Percentiles rank a stretch among this genome's conserved stretches.
These are phyloP conservation scores for Saussurea involucrata DNA, from an alignment of 129 eudicot species.

Conservation along the genomic window DNA sequence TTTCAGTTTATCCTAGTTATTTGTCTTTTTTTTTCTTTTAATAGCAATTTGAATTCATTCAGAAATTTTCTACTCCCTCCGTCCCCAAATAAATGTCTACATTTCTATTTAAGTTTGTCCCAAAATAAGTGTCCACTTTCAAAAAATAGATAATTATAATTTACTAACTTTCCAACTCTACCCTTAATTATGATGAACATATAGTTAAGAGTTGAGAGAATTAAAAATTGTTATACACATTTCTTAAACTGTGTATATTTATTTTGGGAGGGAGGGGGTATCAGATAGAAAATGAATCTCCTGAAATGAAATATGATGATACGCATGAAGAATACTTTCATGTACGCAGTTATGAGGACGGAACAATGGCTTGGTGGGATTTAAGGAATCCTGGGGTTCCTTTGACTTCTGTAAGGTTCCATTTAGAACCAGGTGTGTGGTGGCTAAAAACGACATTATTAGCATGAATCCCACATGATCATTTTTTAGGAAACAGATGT, in stretches of 20 bases:
- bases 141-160: background rate
- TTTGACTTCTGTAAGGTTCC: constrained; percentile 60
- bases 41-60: background rate
- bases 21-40: background rate
- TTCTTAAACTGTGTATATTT: background rate
- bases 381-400: constrained; percentile 66
- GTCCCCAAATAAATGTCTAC: background rate
- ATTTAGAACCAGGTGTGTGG: constrained; percentile 74
- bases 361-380: constrained; percentile 96
- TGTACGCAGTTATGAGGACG: constrained; percentile 68
- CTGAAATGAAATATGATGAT: background rate
- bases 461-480: background rate
- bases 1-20: background rate
- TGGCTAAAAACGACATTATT: background rate
- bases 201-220: background rate
- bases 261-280: background rate
- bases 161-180: background rate
- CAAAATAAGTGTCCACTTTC: background rate
- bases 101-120: background rate
- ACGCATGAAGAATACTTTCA: background rate
- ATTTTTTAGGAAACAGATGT: background rate
- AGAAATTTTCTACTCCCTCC: background rate
- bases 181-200: background rate
- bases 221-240: background rate
- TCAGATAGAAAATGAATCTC: background rate